Base-by-base conservation (phyloP, 1,284 basidiomycete species). In the Melampsora larici-populina region DNA sequence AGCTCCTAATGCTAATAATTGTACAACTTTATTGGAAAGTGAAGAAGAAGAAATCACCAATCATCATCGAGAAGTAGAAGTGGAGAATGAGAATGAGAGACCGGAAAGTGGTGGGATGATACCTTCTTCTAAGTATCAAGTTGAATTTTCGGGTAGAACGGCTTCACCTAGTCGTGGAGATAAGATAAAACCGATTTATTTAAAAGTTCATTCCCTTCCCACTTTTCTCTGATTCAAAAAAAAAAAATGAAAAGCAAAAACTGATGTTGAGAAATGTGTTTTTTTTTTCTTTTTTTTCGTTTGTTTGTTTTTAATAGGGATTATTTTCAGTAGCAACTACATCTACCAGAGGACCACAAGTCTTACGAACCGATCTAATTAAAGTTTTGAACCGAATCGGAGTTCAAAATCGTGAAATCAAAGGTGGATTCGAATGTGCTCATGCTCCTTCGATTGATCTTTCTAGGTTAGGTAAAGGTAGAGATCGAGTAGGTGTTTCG, bases 391-490 rank as follows among this genome's bases (percentile, higher is more conserved):
- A 96, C 81, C 89, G 94, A 66, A 93, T 98, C 88, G 93, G 95
- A 79, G 91, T 99, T 67, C 93, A 94, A 84, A 93, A 96, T 84
- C 89, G 93, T 55, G 92, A 95, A 83, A 94, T 90, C 81, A 91
- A 90, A 83, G 88, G 89, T 75, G 96, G 96, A 0, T 99, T 95
- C 83, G 96, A 98, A 84, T 99, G 96, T 85, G 91, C 96, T 31
- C 94, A 98, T 83, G 86, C 92, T 69, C 96, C 96, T 0, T 94
- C 92, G 33, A 96, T 98, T 83, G 93, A 96, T 83, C 85, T 96
- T 11, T 87, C 90, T 6, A 91, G 91, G 46, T 87, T 94, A 15
- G 85, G 87, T 87, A 58, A 29, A 58, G 70, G 81, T 83, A 9
- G 77, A 31, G 55, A 79, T 81, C 78, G 62, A 13, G 75, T n/a